A percentile compares a stretch with the other conserved stretches of the same genome.
phyloP scores from a whole-genome alignment of 495 filamentous ascomycete species.

The Gamarada debralockiae region DNA sequence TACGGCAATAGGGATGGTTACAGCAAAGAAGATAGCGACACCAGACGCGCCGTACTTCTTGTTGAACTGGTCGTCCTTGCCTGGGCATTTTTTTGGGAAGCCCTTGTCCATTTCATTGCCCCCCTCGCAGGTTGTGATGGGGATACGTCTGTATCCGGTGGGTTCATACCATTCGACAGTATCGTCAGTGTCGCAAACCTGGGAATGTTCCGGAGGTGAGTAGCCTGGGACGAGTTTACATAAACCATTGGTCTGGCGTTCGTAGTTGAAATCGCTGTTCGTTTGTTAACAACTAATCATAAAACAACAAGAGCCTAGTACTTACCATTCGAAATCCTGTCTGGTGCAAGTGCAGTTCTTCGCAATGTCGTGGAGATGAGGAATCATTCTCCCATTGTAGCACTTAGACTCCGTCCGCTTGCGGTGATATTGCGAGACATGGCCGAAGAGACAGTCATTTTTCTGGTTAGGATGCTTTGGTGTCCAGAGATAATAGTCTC shows the following conservation, averaged over 20 bases:
- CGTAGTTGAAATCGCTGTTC: constrained; percentile 87
- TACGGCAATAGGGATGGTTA: constrained; percentile 65
- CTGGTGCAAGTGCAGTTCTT: constrained; percentile 78
- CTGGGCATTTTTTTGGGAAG: constrained; percentile 58
- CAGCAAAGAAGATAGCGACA: constrained; percentile 80
- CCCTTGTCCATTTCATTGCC: constrained; percentile 66
- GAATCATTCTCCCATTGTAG: constrained; percentile 69
- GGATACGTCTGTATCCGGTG: constrained; percentile 89
- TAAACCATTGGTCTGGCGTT: constrained; percentile 67
- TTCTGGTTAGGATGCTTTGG: constrained; percentile 74
- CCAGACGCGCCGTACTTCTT: constrained; percentile 67
- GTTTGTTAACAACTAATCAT: constrained; percentile 14
- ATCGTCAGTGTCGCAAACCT: constrained; percentile 63
- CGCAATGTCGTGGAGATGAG: constrained; percentile 61
- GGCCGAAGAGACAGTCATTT: constrained; percentile 86
- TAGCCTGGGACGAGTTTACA: constrained; percentile 74
- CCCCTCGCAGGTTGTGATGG: constrained; percentile 77
- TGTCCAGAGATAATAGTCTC: constrained; percentile 78
- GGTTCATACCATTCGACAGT: constrained; percentile 71
- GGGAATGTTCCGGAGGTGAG: constrained; percentile 55
- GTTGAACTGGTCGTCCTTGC: constrained; percentile 72
- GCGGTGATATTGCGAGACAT: constrained; percentile 83
- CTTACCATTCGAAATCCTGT: constrained; percentile 92
- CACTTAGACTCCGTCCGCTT: constrained; percentile 72
- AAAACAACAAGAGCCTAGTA: constrained; percentile 2